Evolutionary conservation across 495 filamentous ascomycete genomes (phyloP), one percentile per base, ranked within the genome.

Genomic region (Penicillium subrubescens): DNA sequence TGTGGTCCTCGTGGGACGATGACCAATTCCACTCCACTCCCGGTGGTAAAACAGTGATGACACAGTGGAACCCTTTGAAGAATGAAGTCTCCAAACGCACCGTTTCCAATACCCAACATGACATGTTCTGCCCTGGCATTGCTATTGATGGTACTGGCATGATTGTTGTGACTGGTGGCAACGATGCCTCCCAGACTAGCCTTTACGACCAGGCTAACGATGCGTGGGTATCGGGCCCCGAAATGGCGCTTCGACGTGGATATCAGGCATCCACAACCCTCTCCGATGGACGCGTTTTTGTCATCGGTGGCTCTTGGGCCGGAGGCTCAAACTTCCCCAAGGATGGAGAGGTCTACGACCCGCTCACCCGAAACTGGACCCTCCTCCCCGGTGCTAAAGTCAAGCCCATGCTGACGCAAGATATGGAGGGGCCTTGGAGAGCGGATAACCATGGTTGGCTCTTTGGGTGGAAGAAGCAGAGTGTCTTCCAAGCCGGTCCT

Each of bases 111-210:
- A 87, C 81, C 14, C 61, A 77, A 8, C 84, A 86, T 52, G 83
- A 86, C 64, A 88, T 89, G 84, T 89, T 89, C 66, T 89, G 87
- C 68, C 86, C 87, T 6, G 86, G 87, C 1, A 83, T 85, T 31
- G 83, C 82, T 4, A 65, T 83, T 11, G 81, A 84, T 62, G 67
- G 73, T 25, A 73, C 79, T 21, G 87, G 87, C 17, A 75, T 71
- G n/a, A 74, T 86, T 21, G 62, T 87, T 25, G 81, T 88, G 23
- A 83, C 80, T 5, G 87, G 87, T 2, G 86, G 86, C 6, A 70
- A 73, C 43, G 77, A 76, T 58, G 72, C 77, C 14, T 58, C 63
- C 0, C 74, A 77, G 39, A 83, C 80, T 11, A 85, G 82, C 62
- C 77, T 86, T 51, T 87, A 81, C 67, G 66, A 82, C 48, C 63